Conservation (phyloP, 2,329 filamentous ascomycete species). For the Colletotrichum plurivorum region DNA sequence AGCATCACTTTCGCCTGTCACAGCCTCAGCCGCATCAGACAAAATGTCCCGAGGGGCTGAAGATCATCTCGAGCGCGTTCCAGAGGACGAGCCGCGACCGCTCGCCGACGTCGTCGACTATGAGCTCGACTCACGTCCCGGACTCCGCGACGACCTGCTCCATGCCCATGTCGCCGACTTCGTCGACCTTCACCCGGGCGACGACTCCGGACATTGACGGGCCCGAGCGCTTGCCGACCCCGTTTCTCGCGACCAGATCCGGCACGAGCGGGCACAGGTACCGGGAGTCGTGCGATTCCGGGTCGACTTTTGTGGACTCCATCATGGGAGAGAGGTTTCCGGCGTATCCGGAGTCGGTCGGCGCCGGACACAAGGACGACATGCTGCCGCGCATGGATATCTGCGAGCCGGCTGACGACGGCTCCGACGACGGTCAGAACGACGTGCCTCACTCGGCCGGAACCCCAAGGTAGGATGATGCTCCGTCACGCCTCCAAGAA, state of each 20-base stretch:
- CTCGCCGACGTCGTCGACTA: conserved; percentile 54
- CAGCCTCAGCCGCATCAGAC: conserved; percentile 20
- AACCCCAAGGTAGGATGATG: conserved; percentile 32
- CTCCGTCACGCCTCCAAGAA: not conserved
- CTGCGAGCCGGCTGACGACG: conserved; percentile 22
- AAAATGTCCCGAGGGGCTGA: conserved; percentile 39
- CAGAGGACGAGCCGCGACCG: conserved; percentile 42
- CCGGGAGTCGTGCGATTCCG: conserved; percentile 50
- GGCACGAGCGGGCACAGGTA: conserved; percentile 30
- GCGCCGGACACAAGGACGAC: conserved; percentile 48
- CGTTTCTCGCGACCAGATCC: conserved; percentile 28
- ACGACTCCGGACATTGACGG: conserved; percentile 40
- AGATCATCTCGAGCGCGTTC: conserved; percentile 34
- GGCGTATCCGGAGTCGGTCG: conserved; percentile 31
- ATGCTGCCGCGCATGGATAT: conserved; percentile 44
- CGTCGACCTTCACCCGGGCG: conserved; percentile 40
- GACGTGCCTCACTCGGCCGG: conserved; percentile 19
- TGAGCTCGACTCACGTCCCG: conserved; percentile 54
- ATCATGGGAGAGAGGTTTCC: conserved; percentile 35
- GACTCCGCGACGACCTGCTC: conserved; percentile 57
- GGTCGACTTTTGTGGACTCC: conserved; percentile 52
- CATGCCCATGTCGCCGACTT: conserved; percentile 42
- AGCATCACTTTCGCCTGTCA: conserved; percentile 29
- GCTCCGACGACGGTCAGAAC: conserved; percentile 24
- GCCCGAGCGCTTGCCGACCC: conserved; percentile 32